Evolutionary conservation across 768 basidiomycete species (phyloP).

Genomic region (Boletus sp.): DNA sequence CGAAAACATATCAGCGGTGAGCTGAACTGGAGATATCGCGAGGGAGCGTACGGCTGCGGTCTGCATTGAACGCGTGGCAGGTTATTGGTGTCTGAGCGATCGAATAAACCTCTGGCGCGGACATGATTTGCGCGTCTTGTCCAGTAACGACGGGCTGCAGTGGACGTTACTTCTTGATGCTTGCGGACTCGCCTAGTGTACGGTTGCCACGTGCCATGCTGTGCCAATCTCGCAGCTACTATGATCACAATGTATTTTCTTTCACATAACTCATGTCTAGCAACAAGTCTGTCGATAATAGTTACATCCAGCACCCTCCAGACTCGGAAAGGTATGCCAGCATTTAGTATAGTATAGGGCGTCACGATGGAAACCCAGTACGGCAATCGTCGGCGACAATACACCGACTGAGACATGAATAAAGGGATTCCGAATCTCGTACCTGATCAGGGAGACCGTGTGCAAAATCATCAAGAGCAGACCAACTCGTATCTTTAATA

Average conservation of each 20-base stretch:
- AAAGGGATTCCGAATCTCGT: not conserved
- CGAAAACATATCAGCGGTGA: conserved; percentile 4
- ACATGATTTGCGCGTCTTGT: conserved; percentile 38
- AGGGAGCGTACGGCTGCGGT: conserved; percentile 70
- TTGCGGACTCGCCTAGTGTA: not conserved
- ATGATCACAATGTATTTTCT: not conserved
- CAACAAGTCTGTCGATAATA: too few relatives aligned
- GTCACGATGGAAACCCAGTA: not conserved
- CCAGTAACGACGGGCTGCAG: not conserved
- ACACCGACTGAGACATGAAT: not conserved
- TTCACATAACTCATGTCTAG: too few relatives aligned
- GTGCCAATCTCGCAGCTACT: not conserved
- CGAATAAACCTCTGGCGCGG: conserved; percentile 73
- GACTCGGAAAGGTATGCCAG: not conserved
- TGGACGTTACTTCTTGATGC: too few relatives aligned
- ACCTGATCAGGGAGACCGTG: not conserved
- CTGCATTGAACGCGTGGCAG: conserved; percentile 87
- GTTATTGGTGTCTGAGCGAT: conserved; percentile 85
- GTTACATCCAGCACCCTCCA: not conserved
- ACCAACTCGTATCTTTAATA: not conserved
- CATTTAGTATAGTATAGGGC: not conserved
- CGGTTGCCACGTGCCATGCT: conserved; percentile 9
- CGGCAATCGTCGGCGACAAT: not conserved
- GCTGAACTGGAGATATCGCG: not conserved
- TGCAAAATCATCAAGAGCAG: too few relatives aligned